Base-by-base conservation (phyloP, 2,329 filamentous ascomycete species). In the Alternaria brassicae region DNA sequence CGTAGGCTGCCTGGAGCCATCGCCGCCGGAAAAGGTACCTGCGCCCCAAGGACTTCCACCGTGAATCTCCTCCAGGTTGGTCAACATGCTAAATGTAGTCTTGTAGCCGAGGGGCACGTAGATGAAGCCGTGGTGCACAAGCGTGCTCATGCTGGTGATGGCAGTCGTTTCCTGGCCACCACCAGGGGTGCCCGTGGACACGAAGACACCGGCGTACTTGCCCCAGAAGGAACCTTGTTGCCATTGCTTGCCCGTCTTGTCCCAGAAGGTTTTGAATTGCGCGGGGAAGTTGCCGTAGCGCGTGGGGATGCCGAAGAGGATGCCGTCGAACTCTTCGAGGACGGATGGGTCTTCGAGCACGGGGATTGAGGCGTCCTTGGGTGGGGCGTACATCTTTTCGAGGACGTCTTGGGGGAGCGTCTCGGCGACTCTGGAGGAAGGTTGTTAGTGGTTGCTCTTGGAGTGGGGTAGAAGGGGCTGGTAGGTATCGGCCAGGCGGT, bases 211-310 rank as follows among this genome's bases (percentile, higher is more conserved):
- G 54, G 91, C 94, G 75, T 92, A 89, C 85, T 98, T 98, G 82
- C 93, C 93, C 81, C 84, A 88, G 84, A 86, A 93, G 69, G 83
- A 88, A 63, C 94, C 94, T 13, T 81, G 79, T 62, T 85, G 81
- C 95, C 95, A 98, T 80, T 95, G 91, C 70, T 86, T 84, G 74
- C 94, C 94, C 23, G 92, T 93, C 81, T 87, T 86, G 84, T 99
- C 95, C 91, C 93, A 96, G 85, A 93, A 94, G 40, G 88, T 76
- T 85, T 95, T 97, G 91, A 91, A 97, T 83, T 99, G 95, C 17
- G 90, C 91, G 48, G 94, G 93, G 86, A 97, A 97, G 88, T 96
- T 98, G 72, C 95, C 95, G 83, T 92, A 99, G 69, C 95, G 88
- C 51, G 95, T 99, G 60, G 95, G 95, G 78, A 98, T 95, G 68